phyloP scores from a whole-genome alignment of 1,284 basidiomycete genomes.

The Malassezia japonica region DNA sequence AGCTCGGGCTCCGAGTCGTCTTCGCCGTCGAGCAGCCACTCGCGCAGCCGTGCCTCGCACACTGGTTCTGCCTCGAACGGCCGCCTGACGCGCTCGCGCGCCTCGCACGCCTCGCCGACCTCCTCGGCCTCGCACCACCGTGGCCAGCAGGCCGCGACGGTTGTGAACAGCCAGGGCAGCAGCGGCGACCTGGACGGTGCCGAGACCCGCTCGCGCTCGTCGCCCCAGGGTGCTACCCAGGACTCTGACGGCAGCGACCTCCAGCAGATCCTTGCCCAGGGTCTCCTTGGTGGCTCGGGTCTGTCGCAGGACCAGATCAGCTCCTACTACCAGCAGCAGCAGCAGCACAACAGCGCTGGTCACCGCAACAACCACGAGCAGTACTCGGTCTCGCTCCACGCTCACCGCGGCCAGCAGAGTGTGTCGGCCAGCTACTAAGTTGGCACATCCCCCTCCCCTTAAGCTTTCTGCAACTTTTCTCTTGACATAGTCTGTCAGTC shows the following conservation, averaged over 20 bases:
- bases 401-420: constrained; percentile 1
- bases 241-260: neutral
- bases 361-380: neutral
- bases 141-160: neutral
- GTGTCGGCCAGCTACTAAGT: constrained; percentile 11
- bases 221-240: neutral
- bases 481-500: neutral
- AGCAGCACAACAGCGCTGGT: neutral
- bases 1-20: neutral
- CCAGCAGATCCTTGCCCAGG: constrained; percentile 6
- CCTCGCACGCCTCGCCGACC: neutral
- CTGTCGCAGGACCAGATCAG: constrained; percentile 14
- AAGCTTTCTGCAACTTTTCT: neutral
- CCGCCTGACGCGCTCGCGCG: constrained; percentile 1
- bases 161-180: neutral
- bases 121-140: neutral
- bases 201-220: neutral
- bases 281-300: constrained; percentile 14
- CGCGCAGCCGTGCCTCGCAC: neutral
- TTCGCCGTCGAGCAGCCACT: neutral
- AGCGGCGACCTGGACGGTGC: neutral
- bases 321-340: constrained; percentile 3
- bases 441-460: neutral
- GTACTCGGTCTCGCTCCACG: constrained; percentile 10
- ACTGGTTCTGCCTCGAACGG: neutral